phyloP scores from a whole-genome alignment of 805 yeast species.

The Metschnikowia santaceciliae region DNA sequence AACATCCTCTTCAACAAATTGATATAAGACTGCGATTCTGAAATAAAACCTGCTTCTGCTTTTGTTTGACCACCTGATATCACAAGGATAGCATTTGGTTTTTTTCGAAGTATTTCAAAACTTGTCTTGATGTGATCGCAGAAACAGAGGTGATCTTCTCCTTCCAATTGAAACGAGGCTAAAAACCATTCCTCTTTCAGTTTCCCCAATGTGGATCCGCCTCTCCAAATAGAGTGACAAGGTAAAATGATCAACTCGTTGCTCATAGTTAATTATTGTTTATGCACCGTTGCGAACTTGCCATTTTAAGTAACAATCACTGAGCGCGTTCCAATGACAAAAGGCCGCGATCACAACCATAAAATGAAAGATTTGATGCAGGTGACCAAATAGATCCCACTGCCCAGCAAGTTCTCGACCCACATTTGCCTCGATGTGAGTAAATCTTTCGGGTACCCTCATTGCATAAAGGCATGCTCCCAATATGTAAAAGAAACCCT shows the following conservation, averaged over 20 bases:
- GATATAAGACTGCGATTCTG: conserved; percentile 61
- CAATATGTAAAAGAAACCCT: conserved; percentile 68
- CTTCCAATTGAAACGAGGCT: conserved; percentile 65
- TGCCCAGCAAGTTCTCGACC: conserved; percentile 19
- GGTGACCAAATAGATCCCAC: conserved; percentile 70
- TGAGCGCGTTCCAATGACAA: conserved; percentile 65
- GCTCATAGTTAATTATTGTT: background rate
- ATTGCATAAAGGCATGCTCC: conserved; percentile 81
- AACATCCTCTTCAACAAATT: conserved; percentile 36
- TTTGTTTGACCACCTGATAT: conserved; percentile 75
- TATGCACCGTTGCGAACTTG: conserved; percentile 1
- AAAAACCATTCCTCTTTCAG: conserved; percentile 57
- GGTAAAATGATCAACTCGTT: conserved; percentile 34
- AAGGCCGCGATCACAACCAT: conserved; percentile 73
- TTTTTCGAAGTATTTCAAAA: conserved; percentile 29
- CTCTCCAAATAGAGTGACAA: conserved; percentile 60
- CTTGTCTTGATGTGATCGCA: conserved; percentile 55
- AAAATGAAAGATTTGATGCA: conserved; percentile 82
- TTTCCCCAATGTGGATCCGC: conserved; percentile 41
- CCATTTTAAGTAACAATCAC: conserved; percentile 27
- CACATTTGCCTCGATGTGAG: conserved; percentile 23
- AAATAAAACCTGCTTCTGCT: conserved; percentile 45
- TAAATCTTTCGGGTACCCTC: conserved; percentile 69
- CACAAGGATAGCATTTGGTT: conserved; percentile 35
- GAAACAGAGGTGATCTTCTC: conserved; percentile 65